Conservation (phyloP, 2,329 filamentous ascomycete genomes). For the Stachybotrys chartarum region DNA sequence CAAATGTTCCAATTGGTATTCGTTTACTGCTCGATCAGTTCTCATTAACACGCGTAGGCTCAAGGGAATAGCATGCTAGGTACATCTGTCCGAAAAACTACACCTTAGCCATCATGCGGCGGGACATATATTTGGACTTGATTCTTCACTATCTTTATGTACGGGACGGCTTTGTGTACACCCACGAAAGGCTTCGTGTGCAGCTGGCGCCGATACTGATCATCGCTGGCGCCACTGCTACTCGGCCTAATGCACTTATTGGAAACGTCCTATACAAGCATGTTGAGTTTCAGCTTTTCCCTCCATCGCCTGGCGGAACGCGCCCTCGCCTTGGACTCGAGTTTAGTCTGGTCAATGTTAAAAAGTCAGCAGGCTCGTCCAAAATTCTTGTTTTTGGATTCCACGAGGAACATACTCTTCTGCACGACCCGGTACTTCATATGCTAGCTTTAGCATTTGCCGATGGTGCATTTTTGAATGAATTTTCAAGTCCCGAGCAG, state of each 20-base stretch:
- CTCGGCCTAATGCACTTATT: slow-evolving; percentile 15
- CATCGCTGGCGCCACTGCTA: slow-evolving; percentile 13
- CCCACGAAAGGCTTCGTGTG: slow-evolving; percentile 15
- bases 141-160: slow-evolving; percentile 14
- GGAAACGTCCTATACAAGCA: slow-evolving; percentile 13
- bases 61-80: too few species aligned
- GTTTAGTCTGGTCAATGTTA: slow-evolving; percentile 16
- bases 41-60: too few species aligned
- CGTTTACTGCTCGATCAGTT: too few species aligned
- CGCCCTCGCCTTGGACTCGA: slow-evolving; percentile 10
- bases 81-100: too few species aligned
- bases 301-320: background rate
- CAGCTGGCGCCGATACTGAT: slow-evolving; percentile 12
- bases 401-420: background rate
- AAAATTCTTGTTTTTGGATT: slow-evolving; percentile 7
- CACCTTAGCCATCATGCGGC: too few species aligned
- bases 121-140: slow-evolving; percentile 13
- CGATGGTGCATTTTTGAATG: background rate
- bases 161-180: slow-evolving; percentile 12
- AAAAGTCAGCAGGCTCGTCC: slow-evolving; percentile 12
- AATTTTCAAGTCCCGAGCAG: background rate
- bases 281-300: slow-evolving; percentile 17
- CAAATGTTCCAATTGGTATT: too few species aligned
- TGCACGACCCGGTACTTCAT: background rate
- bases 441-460: background rate